Percentiles rank a stretch among this genome's conserved stretches.
phyloP scores from a whole-genome alignment of 2,329 filamentous ascomycete species.

The Alternaria burnsii region DNA sequence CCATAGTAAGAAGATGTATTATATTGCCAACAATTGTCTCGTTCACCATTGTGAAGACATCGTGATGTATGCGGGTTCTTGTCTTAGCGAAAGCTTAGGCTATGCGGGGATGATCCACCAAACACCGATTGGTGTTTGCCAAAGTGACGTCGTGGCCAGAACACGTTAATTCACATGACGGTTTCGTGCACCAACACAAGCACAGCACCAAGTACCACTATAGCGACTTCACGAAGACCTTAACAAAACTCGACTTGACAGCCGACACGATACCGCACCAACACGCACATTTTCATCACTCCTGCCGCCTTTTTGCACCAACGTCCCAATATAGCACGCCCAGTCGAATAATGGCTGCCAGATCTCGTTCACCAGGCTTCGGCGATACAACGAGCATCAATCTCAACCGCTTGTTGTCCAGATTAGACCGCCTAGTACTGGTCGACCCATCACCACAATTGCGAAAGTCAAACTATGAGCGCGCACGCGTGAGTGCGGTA shows the following conservation, averaged over 20 bases:
- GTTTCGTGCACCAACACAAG: background rate
- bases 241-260: background rate
- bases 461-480: slow-evolving; percentile 70
- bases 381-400: slow-evolving; percentile 53
- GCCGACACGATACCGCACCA: background rate
- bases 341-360: slow-evolving; percentile 31
- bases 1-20: slow-evolving; percentile 1
- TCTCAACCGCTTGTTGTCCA: slow-evolving; percentile 70
- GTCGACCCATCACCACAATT: slow-evolving; percentile 67
- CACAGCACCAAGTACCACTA: background rate
- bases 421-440: slow-evolving; percentile 72
- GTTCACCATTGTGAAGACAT: background rate
- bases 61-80: background rate
- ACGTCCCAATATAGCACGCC: background rate
- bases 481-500: slow-evolving; percentile 66
- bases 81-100: slow-evolving; percentile 17
- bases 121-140: slow-evolving; percentile 17
- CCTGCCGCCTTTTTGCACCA: background rate
- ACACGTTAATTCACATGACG: slow-evolving; percentile 3
- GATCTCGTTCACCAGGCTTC: slow-evolving; percentile 32
- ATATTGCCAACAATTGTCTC: background rate
- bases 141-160: slow-evolving; percentile 22
- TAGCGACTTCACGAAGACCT: background rate
- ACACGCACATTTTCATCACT: background rate
- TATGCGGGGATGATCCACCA: slow-evolving; percentile 19